phyloP scores from a whole-genome alignment of 2,329 filamentous ascomycete species.

The Xylariaceae sp. region DNA sequence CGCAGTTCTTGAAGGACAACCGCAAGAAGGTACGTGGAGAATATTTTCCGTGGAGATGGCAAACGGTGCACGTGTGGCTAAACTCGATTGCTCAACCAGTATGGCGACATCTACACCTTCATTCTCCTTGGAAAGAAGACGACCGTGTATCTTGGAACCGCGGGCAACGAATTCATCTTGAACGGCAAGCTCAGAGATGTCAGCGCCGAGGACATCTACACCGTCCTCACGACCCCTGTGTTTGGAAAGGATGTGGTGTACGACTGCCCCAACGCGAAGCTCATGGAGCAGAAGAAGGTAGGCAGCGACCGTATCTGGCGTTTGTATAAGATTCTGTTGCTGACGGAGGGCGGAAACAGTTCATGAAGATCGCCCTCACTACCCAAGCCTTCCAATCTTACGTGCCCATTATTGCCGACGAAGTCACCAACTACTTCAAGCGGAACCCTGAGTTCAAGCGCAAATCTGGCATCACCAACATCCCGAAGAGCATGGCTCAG shows the following conservation, averaged over 20 bases:
- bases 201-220: slow-evolving; percentile 86
- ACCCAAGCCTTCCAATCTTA: slow-evolving; percentile 69
- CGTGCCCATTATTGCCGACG: slow-evolving; percentile 70
- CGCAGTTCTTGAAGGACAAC: slow-evolving; percentile 73
- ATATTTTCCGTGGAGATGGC: neutral
- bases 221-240: slow-evolving; percentile 63
- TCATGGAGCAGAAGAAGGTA: slow-evolving; percentile 96
- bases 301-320: slow-evolving; percentile 14
- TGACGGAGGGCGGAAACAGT: slow-evolving; percentile 39
- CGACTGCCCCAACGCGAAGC: slow-evolving; percentile 82
- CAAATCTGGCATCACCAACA: slow-evolving; percentile 62
- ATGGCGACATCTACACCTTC: slow-evolving; percentile 88
- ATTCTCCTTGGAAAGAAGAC: slow-evolving; percentile 83
- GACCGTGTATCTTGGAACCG: slow-evolving; percentile 75
- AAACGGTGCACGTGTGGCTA: slow-evolving; percentile 9
- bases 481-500: slow-evolving; percentile 72
- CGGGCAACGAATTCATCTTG: slow-evolving; percentile 85
- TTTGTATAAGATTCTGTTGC: neutral
- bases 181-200: slow-evolving; percentile 88
- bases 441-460: slow-evolving; percentile 61
- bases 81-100: slow-evolving; percentile 42
- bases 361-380: slow-evolving; percentile 76
- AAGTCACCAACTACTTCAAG: slow-evolving; percentile 70
- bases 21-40: slow-evolving; percentile 61
- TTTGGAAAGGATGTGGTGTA: slow-evolving; percentile 87